Conservation (phyloP, 192 early-diverging fungal genomes). For the Rhizophagus sp. region DNA sequence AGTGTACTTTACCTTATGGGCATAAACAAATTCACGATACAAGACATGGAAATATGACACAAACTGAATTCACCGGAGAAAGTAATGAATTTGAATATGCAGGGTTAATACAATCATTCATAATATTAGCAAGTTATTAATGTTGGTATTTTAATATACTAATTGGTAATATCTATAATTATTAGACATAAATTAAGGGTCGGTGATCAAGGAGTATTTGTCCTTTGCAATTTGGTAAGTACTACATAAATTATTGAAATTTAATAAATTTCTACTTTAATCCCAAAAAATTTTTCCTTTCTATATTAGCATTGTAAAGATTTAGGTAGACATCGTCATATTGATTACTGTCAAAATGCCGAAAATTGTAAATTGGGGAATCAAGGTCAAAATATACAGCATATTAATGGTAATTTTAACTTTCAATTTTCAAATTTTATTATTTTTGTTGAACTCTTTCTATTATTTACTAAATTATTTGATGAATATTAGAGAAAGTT, state of each 20-base stretch:
- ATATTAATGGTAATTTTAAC: constrained; percentile 22
- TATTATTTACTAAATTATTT: not conserved
- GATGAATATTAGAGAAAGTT: constrained; percentile 1
- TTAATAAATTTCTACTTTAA: not conserved
- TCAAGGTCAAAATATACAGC: constrained; percentile 2
- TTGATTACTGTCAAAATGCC: constrained; percentile 30
- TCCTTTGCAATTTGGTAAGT: constrained; percentile 29
- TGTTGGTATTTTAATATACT: not conserved
- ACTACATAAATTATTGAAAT: not conserved
- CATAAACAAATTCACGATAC: constrained; percentile 11
- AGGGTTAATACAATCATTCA: not conserved
- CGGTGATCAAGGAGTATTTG: constrained; percentile 18
- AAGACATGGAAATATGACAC: constrained; percentile 26
- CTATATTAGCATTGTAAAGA: constrained; percentile 22
- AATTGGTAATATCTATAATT: no score
- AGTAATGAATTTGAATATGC: constrained; percentile 13
- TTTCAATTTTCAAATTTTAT: not conserved
- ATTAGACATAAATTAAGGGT: constrained; percentile 10
- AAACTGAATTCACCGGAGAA: constrained; percentile 10
- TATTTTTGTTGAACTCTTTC: not conserved
- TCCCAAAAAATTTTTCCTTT: not conserved
- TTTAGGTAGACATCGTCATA: constrained; percentile 27
- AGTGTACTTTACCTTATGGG: constrained; percentile 18
- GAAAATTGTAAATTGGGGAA: constrained; percentile 8
- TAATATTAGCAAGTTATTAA: not conserved